Evolutionary conservation across 495 filamentous ascomycete genomes (phyloP), one percentile per base, ranked within the genome.

Genomic region (Chaetomium tenue): DNA sequence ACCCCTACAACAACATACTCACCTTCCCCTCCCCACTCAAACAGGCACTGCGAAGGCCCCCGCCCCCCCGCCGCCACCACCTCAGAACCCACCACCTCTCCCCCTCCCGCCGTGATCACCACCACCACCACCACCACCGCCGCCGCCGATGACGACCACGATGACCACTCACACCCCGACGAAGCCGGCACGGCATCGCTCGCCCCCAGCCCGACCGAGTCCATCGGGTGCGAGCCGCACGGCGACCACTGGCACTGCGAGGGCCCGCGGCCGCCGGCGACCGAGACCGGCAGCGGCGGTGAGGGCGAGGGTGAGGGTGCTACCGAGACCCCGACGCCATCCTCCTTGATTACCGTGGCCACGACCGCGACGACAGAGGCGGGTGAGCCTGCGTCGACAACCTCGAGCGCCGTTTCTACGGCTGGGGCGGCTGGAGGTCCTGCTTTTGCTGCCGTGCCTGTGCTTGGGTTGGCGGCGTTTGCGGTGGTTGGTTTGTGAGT

Each of bases 171-270:
- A 8, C 65, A 74, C 56, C 59, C 46, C 30, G 61, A 67, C 25
- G 61, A n/a, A 16, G 40, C 67, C 56, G 65, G 58, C 42, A 67
- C 52, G 47, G 63, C 22, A n/a, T 69, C 59, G 51, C 60, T 76
- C 13, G 53, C 61, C 54, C 76, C 74, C 18, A 72, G 67, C 57
- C 76, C 74, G 1, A 77, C 75, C 12, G 76, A 71, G 65, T 77
- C 75, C 2, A 64, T 70, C 23, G 74, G 75, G 40, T 78, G 76
- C 56, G 64, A 72, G 26, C 42, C 74, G 12, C 75, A 77, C 44
- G 75, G 76, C 28, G 75, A 78, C 54, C 75, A 78, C 61, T 78
- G 74, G 76, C 75, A 78, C 57, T 78, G 76, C 60, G 71, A 71
- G 22, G 74, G 75, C 33, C 33, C 33, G 33, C 33, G 33, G 5